Conservation (phyloP, 83 land plant species). For the Picea mariana region DNA sequence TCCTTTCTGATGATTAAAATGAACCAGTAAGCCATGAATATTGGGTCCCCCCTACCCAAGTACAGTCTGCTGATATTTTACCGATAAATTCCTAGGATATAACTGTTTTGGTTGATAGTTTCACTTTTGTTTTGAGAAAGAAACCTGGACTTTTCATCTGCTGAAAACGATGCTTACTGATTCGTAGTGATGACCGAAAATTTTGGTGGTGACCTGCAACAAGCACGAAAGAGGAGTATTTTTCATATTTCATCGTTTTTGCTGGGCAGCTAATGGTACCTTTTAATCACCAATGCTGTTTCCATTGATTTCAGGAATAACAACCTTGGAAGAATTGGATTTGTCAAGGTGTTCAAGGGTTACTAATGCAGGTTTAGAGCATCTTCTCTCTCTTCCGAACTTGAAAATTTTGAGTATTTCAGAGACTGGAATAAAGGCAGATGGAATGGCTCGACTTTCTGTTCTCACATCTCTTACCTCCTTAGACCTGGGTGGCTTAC, state of each 20-base stretch:
- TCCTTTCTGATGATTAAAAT: not conserved
- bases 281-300: not conserved
- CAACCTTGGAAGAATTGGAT: slow-evolving; percentile 66
- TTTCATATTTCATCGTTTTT: not conserved
- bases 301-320: slow-evolving; percentile 56
- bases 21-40: not conserved
- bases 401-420: slow-evolving; percentile 71
- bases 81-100: not conserved
- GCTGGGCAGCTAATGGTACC: slow-evolving; percentile 2
- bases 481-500: slow-evolving; percentile 90
- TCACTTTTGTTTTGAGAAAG: not conserved
- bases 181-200: not conserved
- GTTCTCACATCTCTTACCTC: slow-evolving; percentile 46
- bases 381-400: slow-evolving; percentile 56
- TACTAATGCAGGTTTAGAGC: slow-evolving; percentile 72
- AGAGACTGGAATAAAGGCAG: slow-evolving; percentile 70
- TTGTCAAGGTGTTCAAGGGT: slow-evolving; percentile 77
- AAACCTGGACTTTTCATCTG: not conserved
- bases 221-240: not conserved
- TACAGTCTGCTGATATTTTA: slow-evolving; percentile 4
- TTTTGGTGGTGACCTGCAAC: not conserved
- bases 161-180: not conserved
- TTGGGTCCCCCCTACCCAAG: not conserved
- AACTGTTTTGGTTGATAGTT: not conserved
- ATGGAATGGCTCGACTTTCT: slow-evolving; percentile 58